Evolutionary conservation across 352 stramenopile genomes (phyloP), one percentile per base, ranked within the genome.

Genomic region (Saprolegnia parasitica): DNA sequence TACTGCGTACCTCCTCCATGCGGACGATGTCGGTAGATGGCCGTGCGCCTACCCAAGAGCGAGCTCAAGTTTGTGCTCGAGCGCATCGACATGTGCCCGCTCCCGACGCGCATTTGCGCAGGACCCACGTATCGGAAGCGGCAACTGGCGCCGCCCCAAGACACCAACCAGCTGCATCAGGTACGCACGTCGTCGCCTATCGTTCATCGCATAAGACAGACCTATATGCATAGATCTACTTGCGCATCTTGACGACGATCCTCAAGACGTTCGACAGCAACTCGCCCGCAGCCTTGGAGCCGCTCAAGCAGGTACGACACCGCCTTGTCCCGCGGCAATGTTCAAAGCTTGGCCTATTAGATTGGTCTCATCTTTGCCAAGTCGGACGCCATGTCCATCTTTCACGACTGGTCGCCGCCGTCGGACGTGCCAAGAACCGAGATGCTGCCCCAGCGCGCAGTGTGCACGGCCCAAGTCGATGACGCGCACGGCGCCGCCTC

Each of bases 61-160:
- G 87, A 96, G 67, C 77, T 96, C 24, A 90, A 92, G 67, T 96
- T 96, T 74, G 81, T 92, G 15, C 74, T 83, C 39, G 86, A 96
- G 37, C 81, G 87, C 21, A 89, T 96, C 42, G 77, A 80, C 9
- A 79, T 83, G 50, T 96, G 87, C 68, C 86, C 87, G 8, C 20
- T 89, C 15, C 78, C 85, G 4, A 54, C 73, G 0, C 74, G 50
- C 20, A 77, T 96, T 18, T 78, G 78, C 9, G 81, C 82, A 9
- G 86, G 77, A 8, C 78, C 78, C 45, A 85, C 87, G 71, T 96
- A 95, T 63, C 79, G 84, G 56, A 74, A 78, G 21, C 78, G 84
- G 11, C 71, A 76, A 11, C 54, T 85, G 13, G 74, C 86, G 23
- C 40, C 81, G 11, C 56, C 89, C 21, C 81, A 74, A 15, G 75